Conservation (phyloP, 768 basidiomycete species). For the Kwoniella mangroviensis region DNA sequence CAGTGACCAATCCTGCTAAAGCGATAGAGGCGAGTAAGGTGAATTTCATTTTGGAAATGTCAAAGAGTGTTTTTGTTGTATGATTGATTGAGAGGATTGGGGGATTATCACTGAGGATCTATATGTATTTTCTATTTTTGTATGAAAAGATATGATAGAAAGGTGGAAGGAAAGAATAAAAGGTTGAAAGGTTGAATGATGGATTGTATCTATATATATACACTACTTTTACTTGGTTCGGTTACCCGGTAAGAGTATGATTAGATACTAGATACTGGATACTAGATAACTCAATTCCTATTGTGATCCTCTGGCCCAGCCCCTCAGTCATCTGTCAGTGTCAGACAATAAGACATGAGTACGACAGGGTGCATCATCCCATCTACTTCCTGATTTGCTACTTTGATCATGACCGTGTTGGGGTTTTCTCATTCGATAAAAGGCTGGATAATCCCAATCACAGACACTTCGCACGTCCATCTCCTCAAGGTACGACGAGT, state of each 20-base stretch:
- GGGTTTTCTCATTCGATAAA: too few species aligned
- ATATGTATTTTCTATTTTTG: not conserved
- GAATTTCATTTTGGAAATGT: slow-evolving; percentile 41
- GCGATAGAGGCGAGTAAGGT: slow-evolving; percentile 28
- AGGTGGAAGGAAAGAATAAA: not conserved
- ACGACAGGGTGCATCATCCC: too few species aligned
- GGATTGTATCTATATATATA: not conserved
- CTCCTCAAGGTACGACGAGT: too few species aligned
- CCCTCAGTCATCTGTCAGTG: not conserved
- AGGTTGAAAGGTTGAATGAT: not conserved
- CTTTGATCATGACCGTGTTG: too few species aligned
- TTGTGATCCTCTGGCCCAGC: not conserved
- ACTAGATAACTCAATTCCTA: not conserved
- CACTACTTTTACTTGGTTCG: not conserved
- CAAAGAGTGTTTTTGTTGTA: too few species aligned
- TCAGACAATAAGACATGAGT: not conserved
- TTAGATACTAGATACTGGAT: not conserved
- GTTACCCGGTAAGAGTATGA: not conserved
- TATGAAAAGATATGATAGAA: not conserved
- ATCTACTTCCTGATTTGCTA: too few species aligned
- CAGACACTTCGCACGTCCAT: too few species aligned
- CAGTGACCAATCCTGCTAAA: slow-evolving; percentile 31
- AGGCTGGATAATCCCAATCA: too few species aligned
- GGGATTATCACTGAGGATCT: not conserved
- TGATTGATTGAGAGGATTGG: too few species aligned